Conservation (phyloP, 192 early-diverging fungal species). For the Mortierella antarctica region DNA sequence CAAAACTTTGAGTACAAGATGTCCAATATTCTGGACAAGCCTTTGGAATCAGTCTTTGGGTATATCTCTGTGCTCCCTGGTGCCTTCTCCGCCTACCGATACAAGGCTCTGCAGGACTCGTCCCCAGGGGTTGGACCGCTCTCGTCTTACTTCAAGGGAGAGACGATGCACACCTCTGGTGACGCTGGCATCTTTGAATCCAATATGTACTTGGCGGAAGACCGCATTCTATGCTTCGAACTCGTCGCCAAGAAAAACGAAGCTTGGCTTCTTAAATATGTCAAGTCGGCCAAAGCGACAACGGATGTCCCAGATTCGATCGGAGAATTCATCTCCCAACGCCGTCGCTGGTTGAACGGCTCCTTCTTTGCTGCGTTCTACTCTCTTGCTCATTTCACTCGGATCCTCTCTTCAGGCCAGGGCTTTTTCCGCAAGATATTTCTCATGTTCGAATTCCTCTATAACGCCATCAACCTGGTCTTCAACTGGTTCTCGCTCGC, state of each 20-base stretch:
- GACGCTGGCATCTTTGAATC: constrained; percentile 83
- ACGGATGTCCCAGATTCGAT: constrained; percentile 92
- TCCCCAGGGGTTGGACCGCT: constrained; percentile 70
- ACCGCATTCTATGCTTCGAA: constrained; percentile 96
- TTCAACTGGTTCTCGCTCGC: constrained; percentile 93
- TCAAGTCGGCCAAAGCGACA: constrained; percentile 86
- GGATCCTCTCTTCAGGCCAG: constrained; percentile 81
- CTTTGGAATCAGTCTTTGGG: constrained; percentile 94
- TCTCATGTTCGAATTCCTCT: constrained; percentile 79
- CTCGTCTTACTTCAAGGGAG: constrained; percentile 92
- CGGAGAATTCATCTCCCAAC: constrained; percentile 90
- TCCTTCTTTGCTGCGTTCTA: constrained; percentile 94
- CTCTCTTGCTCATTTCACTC: constrained; percentile 78
- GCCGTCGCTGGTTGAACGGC: constrained; percentile 94
- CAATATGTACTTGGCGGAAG: constrained; percentile 93
- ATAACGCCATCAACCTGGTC: constrained; percentile 83
- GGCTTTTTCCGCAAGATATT: constrained; percentile 75
- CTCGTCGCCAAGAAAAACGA: constrained; percentile 84
- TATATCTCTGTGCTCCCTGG: constrained; percentile 96
- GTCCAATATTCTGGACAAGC: constrained; percentile 96
- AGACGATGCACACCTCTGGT: constrained; percentile 79
- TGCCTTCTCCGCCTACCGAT: constrained; percentile 95
- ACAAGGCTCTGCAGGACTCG: constrained; percentile 81
- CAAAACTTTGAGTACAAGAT: constrained; percentile 99
- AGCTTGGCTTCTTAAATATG: constrained; percentile 87